These are phyloP conservation scores for Blastocladiella britannica DNA, from an alignment of 192 early-diverging fungal species.

Conservation along the genomic window DNA sequence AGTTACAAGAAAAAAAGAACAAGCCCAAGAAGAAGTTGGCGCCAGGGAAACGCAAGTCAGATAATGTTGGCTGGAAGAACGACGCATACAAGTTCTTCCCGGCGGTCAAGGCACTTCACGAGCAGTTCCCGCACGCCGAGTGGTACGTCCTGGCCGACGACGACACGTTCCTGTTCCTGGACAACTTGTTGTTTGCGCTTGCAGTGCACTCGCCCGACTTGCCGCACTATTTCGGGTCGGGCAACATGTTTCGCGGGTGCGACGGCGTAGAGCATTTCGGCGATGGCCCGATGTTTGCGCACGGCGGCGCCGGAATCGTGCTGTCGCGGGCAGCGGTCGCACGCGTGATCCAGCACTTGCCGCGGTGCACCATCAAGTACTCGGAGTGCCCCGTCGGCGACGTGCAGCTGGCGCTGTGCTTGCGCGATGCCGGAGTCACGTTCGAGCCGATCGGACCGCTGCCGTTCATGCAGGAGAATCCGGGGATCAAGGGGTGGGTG, in stretches of 20 bases:
- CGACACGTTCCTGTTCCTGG: conserved; percentile 19
- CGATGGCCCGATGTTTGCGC: conserved; percentile 25
- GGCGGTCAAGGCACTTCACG: conserved; percentile 8
- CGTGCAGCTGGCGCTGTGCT: conserved; percentile 27
- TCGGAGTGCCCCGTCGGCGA: conserved; percentile 34
- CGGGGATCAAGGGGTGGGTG: not conserved
- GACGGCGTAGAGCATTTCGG: conserved; percentile 24
- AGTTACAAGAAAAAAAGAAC: not conserved
- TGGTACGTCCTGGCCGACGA: conserved; percentile 33
- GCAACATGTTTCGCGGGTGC: conserved; percentile 20
- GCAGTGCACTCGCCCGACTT: conserved; percentile 13
- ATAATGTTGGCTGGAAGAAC: not conserved
- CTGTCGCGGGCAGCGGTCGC: conserved; percentile 23
- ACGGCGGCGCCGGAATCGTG: conserved; percentile 34
- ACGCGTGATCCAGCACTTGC: conserved; percentile 11
- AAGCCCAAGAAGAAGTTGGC: not conserved
- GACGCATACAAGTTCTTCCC: not conserved
- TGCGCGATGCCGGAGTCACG: conserved; percentile 23
- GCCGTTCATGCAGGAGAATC: too few species aligned
- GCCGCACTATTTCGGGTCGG: conserved; percentile 19
- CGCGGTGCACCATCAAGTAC: conserved; percentile 20
- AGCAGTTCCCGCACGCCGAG: conserved; percentile 26
- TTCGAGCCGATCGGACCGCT: conserved; percentile 1
- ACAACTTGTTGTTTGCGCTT: conserved; percentile 3
- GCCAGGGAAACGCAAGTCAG: not conserved